Evolutionary conservation across 345 rosid genomes (phyloP), one percentile per base, ranked within the genome.

Genomic region (Lagerstroemia speciosa): DNA sequence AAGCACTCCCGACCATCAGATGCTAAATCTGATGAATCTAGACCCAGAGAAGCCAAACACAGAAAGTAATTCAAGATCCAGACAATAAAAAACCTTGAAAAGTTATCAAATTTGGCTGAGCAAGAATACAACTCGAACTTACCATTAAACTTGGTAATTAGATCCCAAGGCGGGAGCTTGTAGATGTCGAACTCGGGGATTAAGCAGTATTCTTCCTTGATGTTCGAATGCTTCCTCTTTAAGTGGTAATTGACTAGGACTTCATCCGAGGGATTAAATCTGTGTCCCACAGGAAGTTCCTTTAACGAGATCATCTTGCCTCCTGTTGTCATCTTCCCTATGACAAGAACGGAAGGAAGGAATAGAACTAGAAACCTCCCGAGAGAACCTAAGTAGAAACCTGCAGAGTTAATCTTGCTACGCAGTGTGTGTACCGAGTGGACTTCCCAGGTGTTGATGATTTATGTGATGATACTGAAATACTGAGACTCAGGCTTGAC

Each of bases 161-260:
- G 72, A 62, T 69, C 72, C 32, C 6, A 24, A 60, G 72, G 72
- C 41, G 62, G 48, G 7, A 34, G 38, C 52, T 61, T 61, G 66
- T 61, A 62, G 66, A 58, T 61, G 24, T 69, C 6, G 0, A 38
- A 40, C 72, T 69, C 72, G 12, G 72, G 67, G 26, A 68, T 37
- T 20, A 68, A 27, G 71, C 71, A 55, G 64, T 32, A 20, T 7
- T 20, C 14, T 57, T 57, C 71, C 16, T 8, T 6, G 2, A n/a
- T 45, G 16, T 61, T 61, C 27, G 6, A 36, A 26, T 37, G 62
- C 65, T 55, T 68, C 43, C 71, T 37, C 27, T 40, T 58, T 52
- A 68, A 2, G 48, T 55, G 64, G 11, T 67, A 61, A 53, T 57
- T 30, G 64, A 68, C 50, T 2, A 68, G 64, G 22, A 55, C 53